Evolutionary conservation across 495 filamentous ascomycete species (phyloP).

Genomic region (Hamigera avellanea): DNA sequence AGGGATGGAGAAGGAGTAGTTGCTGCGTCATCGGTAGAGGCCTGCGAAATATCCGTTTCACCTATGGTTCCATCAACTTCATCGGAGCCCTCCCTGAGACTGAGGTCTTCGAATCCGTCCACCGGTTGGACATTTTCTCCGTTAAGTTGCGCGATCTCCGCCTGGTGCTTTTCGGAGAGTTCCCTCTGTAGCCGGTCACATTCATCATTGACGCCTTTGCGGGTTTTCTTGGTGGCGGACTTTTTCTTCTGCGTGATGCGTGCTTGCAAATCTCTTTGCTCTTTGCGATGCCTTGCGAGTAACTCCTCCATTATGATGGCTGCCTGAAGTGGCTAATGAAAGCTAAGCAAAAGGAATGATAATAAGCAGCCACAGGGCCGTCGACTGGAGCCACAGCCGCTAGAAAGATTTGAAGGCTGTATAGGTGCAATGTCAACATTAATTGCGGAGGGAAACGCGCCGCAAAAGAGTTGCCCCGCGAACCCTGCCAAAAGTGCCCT

Average conservation of each 20-base stretch:
- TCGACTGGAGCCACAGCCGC: too few relatives aligned
- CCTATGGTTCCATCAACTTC: constrained; percentile 6
- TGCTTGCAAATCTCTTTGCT: constrained; percentile 73
- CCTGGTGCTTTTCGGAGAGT: constrained; percentile 53
- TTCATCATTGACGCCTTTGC: constrained; percentile 78
- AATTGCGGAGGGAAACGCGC: too few relatives aligned
- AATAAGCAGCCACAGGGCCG: too few relatives aligned
- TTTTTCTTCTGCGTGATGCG: constrained; percentile 92
- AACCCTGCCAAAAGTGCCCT: too few relatives aligned
- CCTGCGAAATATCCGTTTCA: not conserved
- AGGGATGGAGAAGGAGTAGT: too few relatives aligned
- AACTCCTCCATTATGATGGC: constrained; percentile 61
- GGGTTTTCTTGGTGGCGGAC: constrained; percentile 87
- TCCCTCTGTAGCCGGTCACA: constrained; percentile 62
- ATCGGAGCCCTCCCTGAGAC: constrained; percentile 11
- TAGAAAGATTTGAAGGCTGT: too few relatives aligned
- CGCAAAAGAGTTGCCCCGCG: too few relatives aligned
- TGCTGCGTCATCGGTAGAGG: constrained; percentile 1
- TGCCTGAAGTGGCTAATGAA: too few relatives aligned
- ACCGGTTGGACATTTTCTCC: constrained; percentile 24
- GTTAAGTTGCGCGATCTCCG: constrained; percentile 50
- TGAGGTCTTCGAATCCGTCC: constrained; percentile 19
- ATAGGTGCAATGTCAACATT: too few relatives aligned
- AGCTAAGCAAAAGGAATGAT: too few relatives aligned
- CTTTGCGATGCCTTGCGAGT: constrained; percentile 72